Base-by-base conservation (phyloP, 169 alveolate genomes). In the Plasmodium gallinaceum region DNA sequence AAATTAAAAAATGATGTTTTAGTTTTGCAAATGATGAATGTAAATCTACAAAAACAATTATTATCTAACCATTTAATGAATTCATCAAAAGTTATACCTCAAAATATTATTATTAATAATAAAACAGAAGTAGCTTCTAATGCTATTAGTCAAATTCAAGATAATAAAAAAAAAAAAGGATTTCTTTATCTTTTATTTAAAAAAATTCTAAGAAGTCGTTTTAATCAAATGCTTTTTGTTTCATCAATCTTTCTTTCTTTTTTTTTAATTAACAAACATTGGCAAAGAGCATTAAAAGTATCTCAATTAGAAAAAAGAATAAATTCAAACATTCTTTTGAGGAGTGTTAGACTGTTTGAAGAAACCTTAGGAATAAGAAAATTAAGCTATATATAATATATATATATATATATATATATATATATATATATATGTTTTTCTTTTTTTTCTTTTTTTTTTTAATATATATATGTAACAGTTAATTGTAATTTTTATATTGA, bases 101-200 rank as follows among this genome's bases (percentile, higher is more conserved):
- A 80, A 0, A 78, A 80, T 45, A 80, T 80, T 7, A 80, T 80
- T 16, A 80, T 80, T 26, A 80, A 80, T 70, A 80, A 80, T 43
- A 80, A 80, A 43, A 80, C 90, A n/a, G 90, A 80, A 80, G 90
- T 80, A 8, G 78, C 90, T 16, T 80, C 90, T 24, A 80, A 80
- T 80, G 72, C 90, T n/a, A 42, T 80, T 43, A 80, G 37, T 70
- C 71, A 80, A 39, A 54, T 80, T 39, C 57, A 80, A 70, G 51
- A 76, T 20, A 65, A 62, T 42, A 76, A 65, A 1, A 69, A 69
- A 8, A 69, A 45, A 8, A 52, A 80, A 22, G 83, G 80, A 5
- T 10, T 68, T 39, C 6, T 80, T 52, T 52, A 68, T 71, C 8
- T 52, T n/a, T 60, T 80, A n/a, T n/a, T 80, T n/a, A 80, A 80